Conservation (phyloP, 495 filamentous ascomycete genomes). For the Penicillium coprophilum region DNA sequence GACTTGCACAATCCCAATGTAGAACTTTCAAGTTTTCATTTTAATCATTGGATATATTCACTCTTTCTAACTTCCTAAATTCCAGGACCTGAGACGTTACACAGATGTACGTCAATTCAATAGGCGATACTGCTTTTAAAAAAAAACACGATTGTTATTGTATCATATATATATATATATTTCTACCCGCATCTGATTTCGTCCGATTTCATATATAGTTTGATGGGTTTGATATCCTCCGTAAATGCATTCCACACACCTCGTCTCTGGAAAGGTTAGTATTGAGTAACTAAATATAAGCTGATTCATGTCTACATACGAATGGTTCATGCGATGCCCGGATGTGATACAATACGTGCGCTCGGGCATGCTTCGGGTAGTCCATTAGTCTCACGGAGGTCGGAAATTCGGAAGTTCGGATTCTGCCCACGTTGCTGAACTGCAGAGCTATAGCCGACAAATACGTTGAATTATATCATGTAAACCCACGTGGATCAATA, state of each 20-base stretch:
- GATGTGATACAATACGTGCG: background rate
- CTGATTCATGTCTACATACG: background rate
- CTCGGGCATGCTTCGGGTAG: background rate
- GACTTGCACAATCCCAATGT: too few species aligned
- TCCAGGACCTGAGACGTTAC: background rate
- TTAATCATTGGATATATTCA: too few species aligned
- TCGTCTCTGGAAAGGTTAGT: background rate
- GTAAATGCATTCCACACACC: too few species aligned
- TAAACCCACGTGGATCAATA: background rate
- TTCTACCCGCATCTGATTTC: background rate
- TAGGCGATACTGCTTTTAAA: background rate
- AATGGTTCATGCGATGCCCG: background rate
- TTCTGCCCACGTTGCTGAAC: background rate
- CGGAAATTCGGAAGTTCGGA: conserved; percentile 4
- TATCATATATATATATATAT: too few species aligned
- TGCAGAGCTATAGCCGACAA: background rate
- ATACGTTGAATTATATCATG: background rate
- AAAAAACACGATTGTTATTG: background rate
- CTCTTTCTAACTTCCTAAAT: background rate
- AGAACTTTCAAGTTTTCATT: background rate
- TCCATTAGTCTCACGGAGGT: background rate
- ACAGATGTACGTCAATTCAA: background rate
- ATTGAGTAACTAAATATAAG: background rate
- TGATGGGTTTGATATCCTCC: background rate
- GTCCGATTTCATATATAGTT: background rate